These are phyloP conservation scores for Claviceps maximensis DNA, from an alignment of 2,329 filamentous ascomycete species.

Conservation along the genomic window DNA sequence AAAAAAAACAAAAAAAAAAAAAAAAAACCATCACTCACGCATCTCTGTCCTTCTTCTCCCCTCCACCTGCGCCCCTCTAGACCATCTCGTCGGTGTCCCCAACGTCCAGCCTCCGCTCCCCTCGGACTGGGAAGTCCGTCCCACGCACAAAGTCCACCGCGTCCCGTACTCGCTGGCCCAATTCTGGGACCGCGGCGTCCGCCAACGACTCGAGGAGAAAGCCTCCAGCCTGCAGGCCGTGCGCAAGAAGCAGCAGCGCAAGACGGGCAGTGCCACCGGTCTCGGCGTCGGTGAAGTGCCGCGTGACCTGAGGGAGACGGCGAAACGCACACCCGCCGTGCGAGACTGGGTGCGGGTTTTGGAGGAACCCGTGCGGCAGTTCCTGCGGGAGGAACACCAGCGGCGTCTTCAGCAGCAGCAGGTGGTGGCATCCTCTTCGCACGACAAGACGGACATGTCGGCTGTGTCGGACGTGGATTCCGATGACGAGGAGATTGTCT, in stretches of 20 bases:
- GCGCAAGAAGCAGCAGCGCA: constrained; percentile 34
- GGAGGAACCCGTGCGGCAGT: constrained; percentile 70
- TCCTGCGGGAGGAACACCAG: constrained; percentile 43
- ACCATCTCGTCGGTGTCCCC: constrained; percentile 76
- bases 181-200: constrained; percentile 56
- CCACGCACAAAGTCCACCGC: constrained; percentile 63
- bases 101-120: constrained; percentile 72
- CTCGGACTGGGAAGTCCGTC: constrained; percentile 68
- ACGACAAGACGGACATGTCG: not conserved
- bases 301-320: constrained; percentile 63
- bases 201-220: constrained; percentile 36
- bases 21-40: not conserved
- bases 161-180: constrained; percentile 85
- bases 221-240: constrained; percentile 24
- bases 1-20: no score
- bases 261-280: constrained; percentile 26
- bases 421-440: not conserved
- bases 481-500: constrained; percentile 78
- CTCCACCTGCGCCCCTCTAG: constrained; percentile 29
- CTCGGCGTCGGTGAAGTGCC: constrained; percentile 49
- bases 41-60: not conserved
- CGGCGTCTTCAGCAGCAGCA: not conserved
- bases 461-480: constrained; percentile 26
- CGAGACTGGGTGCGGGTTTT: constrained; percentile 69
- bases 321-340: constrained; percentile 70